Conservation (phyloP, 2,329 filamentous ascomycete genomes). For the Fusarium goolgardi region DNA sequence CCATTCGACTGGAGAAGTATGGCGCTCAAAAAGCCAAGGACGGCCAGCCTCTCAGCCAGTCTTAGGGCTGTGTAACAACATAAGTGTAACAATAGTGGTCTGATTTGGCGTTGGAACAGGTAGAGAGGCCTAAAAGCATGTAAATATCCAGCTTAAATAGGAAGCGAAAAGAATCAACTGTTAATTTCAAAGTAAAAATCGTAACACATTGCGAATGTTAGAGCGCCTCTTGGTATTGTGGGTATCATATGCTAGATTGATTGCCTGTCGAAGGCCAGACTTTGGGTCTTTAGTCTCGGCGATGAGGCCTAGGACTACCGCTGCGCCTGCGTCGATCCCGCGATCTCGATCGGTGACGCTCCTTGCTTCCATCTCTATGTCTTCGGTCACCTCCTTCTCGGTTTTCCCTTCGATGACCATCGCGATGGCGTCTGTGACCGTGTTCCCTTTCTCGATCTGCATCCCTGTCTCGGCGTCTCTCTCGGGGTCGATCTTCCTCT, state of each 20-base stretch:
- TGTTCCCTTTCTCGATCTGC: conserved; percentile 21
- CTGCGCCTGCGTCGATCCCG: conserved; percentile 36
- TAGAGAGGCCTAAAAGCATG: conserved; percentile 16
- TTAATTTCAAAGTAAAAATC: conserved; percentile 6
- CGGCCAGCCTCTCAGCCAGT: conserved; percentile 48
- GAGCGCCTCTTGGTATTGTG: background rate
- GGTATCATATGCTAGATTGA: conserved; percentile 27
- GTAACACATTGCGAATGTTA: background rate
- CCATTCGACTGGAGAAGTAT: conserved; percentile 60
- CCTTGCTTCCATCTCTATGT: conserved; percentile 37
- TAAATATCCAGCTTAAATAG: background rate
- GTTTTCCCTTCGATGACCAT: conserved; percentile 17
- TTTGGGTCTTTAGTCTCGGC: conserved; percentile 15
- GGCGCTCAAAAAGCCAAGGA: conserved; percentile 50
- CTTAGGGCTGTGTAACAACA: conserved; percentile 8
- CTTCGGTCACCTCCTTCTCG: conserved; percentile 31
- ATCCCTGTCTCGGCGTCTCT: conserved; percentile 16
- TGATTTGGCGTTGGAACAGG: conserved; percentile 27
- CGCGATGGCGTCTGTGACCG: conserved; percentile 32
- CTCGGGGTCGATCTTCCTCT: conserved; percentile 26
- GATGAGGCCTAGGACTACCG: conserved; percentile 26
- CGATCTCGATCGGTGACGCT: conserved; percentile 41
- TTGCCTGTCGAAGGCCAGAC: background rate
- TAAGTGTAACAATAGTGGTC: conserved; percentile 27
- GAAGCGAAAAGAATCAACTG: conserved; percentile 4